Conservation (phyloP, 2,329 filamentous ascomycete species). For the Colletotrichum spaethianum region DNA sequence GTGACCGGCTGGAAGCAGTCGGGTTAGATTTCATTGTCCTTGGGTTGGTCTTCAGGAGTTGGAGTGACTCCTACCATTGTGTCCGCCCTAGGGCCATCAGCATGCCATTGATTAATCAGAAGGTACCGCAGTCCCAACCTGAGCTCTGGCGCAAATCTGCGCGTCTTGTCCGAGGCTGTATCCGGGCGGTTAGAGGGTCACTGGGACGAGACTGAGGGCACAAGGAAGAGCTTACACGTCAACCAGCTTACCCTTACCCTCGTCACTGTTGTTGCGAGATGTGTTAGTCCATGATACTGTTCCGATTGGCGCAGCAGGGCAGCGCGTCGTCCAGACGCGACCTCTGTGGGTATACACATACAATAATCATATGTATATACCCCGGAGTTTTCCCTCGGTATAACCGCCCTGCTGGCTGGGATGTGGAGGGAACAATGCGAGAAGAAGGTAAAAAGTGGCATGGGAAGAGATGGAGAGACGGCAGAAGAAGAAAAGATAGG, state of each 20-base stretch:
- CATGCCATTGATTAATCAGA: conserved; percentile 40
- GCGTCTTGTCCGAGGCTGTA: conserved; percentile 44
- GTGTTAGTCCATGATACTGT: conserved; percentile 27
- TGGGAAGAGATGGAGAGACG: neutral
- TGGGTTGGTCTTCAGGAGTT: conserved; percentile 36
- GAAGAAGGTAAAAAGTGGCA: neutral
- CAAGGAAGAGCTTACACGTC: conserved; percentile 49
- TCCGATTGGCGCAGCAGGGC: conserved; percentile 17
- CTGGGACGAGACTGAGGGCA: conserved; percentile 35
- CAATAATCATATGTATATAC: neutral
- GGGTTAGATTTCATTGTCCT: conserved; percentile 33
- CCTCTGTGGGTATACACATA: neutral
- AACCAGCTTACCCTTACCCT: conserved; percentile 56
- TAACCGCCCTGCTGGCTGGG: conserved; percentile 16
- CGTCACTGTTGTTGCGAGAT: conserved; percentile 48
- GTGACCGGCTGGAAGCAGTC: conserved; percentile 38
- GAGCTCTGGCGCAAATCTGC: conserved; percentile 42
- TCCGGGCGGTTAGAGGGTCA: conserved; percentile 39
- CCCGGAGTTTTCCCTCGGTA: neutral
- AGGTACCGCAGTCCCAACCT: conserved; percentile 37
- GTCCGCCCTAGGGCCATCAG: conserved; percentile 48
- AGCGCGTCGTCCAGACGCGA: neutral
- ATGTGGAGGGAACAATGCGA: neutral
- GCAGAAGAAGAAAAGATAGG: conserved; percentile 29
- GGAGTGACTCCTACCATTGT: conserved; percentile 47